A percentile compares a stretch with the other conserved stretches of the same genome.
These are phyloP conservation scores for Pythium pyrilobum DNA, from an alignment of 352 stramenopile species.

Conservation along the genomic window DNA sequence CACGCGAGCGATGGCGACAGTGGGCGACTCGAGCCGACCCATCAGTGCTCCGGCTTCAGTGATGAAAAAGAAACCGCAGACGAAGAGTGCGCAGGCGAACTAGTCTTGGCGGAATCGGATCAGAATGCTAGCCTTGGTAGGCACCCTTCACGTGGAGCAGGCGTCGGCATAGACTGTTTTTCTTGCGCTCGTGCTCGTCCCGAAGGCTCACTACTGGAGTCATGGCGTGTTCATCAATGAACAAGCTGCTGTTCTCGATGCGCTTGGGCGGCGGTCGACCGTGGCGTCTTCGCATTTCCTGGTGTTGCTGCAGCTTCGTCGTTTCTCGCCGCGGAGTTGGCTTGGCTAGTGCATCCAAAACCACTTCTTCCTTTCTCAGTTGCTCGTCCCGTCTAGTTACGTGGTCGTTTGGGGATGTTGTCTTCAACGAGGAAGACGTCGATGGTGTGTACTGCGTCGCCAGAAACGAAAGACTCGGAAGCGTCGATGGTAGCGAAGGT, in stretches of 20 bases:
- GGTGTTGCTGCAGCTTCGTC: slow-evolving; percentile 7
- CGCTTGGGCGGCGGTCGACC: slow-evolving; percentile 30
- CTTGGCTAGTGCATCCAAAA: slow-evolving; percentile 20
- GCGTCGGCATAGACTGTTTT: slow-evolving; percentile 28
- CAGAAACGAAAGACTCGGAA: slow-evolving; percentile 1
- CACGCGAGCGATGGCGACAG: slow-evolving; percentile 17
- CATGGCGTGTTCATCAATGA: slow-evolving; percentile 33
- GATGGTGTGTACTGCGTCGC: too few relatives aligned
- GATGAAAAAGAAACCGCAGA: slow-evolving; percentile 38
- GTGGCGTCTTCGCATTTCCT: slow-evolving; percentile 32
- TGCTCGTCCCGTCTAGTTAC: slow-evolving; percentile 11
- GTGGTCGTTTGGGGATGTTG: not conserved
- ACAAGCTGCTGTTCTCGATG: slow-evolving; percentile 27
- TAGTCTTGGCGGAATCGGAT: too few relatives aligned
- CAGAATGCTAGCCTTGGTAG: not conserved
- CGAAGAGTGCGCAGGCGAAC: not conserved
- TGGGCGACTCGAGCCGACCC: slow-evolving; percentile 12
- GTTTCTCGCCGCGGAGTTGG: not conserved
- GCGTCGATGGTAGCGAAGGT: not conserved
- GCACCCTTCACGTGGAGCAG: slow-evolving; percentile 30
- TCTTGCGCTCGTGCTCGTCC: slow-evolving; percentile 36
- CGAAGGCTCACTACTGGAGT: slow-evolving; percentile 12
- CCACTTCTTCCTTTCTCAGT: slow-evolving; percentile 27
- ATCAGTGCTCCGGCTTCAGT: slow-evolving; percentile 51
- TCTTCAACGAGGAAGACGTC: too few relatives aligned